phyloP scores from a whole-genome alignment of 164 flowering plant genomes.

The Aristolochia contorta region DNA sequence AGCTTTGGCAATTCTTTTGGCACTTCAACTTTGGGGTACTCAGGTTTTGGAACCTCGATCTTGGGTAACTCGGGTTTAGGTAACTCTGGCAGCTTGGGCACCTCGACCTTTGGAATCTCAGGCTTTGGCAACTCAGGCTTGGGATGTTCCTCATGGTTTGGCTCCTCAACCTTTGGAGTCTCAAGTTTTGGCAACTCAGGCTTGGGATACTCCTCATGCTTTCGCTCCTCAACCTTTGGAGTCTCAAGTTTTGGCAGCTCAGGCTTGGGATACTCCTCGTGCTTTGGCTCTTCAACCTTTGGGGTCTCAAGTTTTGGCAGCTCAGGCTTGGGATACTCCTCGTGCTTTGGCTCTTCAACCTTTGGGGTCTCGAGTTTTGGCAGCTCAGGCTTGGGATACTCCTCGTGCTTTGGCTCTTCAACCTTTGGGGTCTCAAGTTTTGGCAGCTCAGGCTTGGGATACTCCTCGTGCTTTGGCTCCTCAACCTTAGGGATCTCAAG shows the following conservation, averaged over 20 bases:
- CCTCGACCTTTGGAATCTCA: neutral
- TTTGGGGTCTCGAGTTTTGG: neutral
- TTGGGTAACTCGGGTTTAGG: neutral
- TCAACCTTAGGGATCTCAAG: neutral
- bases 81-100: neutral
- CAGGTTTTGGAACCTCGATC: neutral
- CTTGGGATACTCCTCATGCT: no score
- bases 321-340: neutral
- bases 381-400: neutral
- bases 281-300: neutral
- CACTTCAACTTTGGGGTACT: no score
- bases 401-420: constrained; percentile 2
- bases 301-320: no score
- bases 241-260: neutral
- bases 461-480: neutral
- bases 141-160: no score
- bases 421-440: neutral
- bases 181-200: neutral
- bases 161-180: neutral
- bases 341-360: neutral
- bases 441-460: neutral
- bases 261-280: neutral
- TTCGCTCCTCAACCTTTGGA: neutral
- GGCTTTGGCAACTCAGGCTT: neutral
- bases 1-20: no score